Percentiles rank a stretch among this genome's conserved stretches.
Evolutionary conservation across 495 filamentous ascomycete genomes (phyloP).

Genomic region (Pseudevernia furfuracea): DNA sequence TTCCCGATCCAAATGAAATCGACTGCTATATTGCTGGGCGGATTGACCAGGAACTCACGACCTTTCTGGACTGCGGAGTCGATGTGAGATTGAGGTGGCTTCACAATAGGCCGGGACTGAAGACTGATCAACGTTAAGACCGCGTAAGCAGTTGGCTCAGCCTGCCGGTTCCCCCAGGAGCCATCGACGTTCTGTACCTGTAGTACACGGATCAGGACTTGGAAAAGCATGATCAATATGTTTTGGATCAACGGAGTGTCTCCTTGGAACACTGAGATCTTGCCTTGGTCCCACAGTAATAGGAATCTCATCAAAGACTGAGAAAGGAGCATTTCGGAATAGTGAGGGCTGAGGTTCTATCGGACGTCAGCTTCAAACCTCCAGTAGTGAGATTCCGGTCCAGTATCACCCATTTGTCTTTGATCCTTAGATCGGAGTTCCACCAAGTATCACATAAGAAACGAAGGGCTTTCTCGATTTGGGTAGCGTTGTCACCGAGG

Average conservation of each 20-base stretch:
- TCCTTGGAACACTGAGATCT: conserved; percentile 6
- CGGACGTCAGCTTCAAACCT: neutral
- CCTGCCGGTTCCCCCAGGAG: conserved; percentile 28
- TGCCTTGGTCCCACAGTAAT: conserved; percentile 21
- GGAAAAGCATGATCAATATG: neutral
- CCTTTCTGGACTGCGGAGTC: conserved; percentile 23
- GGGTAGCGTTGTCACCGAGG: conserved; percentile 13
- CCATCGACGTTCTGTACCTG: conserved; percentile 27
- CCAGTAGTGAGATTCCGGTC: neutral
- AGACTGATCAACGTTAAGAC: conserved; percentile 25
- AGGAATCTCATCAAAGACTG: conserved; percentile 25
- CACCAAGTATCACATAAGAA: conserved; percentile 29
- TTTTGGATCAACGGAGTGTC: neutral
- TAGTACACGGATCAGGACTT: conserved; percentile 14
- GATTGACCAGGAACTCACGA: conserved; percentile 15
- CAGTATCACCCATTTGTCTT: conserved; percentile 29
- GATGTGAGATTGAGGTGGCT: conserved; percentile 20
- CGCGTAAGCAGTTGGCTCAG: conserved; percentile 30
- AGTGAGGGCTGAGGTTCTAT: conserved; percentile 25
- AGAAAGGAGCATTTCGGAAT: conserved; percentile 24
- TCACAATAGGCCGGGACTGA: conserved; percentile 11
- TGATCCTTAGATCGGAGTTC: conserved; percentile 17
- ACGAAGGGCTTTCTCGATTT: conserved; percentile 24
- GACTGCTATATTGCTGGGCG: neutral
- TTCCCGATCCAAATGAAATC: conserved; percentile 38